Evolutionary conservation across 2,329 filamentous ascomycete species (phyloP), one percentile per base, ranked within the genome.

Genomic region (Dactylonectria macrodidyma): DNA sequence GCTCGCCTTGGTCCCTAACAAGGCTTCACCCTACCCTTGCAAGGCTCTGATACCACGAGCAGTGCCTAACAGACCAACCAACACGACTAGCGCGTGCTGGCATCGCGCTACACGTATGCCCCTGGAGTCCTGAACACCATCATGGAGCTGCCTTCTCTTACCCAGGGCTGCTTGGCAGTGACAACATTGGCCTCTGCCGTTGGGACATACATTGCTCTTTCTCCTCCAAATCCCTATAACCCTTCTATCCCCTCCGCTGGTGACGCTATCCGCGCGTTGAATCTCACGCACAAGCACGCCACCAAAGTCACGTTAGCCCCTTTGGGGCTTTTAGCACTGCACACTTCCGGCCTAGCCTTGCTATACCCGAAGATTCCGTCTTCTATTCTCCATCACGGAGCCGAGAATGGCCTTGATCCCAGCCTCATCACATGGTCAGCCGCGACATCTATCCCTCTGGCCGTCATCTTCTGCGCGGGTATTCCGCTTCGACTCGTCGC

Each of bases 381-480:
- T 0, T 60, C 48, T 26, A 55, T 81, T 5, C 65, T 80, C n/a
- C 68, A 73, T 26, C 50, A 78, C 62, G 80, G 77, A n/a, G 64
- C 65, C 5, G 68, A 72, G n/a, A 81, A 81, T 56, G 62, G 72
- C 1, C 65, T 84, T 9, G 79, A 82, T 63, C 19, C 58, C 1
- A 47, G 71, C 34, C 68, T 80, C 11, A 63, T 82, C 34, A 82
- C 81, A 7, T 84, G 82, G 81, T 81, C 81, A 5, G 22, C 72
- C 11, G 67, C 75, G 16, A 83, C 81, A 1, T 67, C 72, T 1
- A 56, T 83, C 22, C 81, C 82, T 2, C 56, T 84, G 8, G 74
- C 72, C 1, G 67, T 81, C 1, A 75, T 82, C 19, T 51, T 82
- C 4, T 74, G 73, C 46, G 75, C 63, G 3, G 81, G 81, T 1